Conservation (phyloP, 805 yeast genomes). For the Cyberlindnera lachancei region DNA sequence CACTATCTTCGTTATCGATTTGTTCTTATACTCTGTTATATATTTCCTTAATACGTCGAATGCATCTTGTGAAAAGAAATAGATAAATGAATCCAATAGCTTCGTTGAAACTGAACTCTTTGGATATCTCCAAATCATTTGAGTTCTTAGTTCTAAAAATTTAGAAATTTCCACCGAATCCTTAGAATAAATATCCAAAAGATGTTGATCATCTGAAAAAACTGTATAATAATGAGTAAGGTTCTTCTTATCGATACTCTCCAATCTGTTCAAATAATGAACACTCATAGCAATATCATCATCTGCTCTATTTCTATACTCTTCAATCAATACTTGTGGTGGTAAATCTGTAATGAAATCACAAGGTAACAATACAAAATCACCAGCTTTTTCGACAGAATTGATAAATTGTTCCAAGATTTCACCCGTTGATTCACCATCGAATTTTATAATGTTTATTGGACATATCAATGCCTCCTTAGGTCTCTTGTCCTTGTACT, state of each 20-base stretch:
- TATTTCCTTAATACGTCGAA: conserved; percentile 39
- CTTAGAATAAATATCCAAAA: conserved; percentile 67
- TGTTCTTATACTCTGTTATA: conserved; percentile 22
- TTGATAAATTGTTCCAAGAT: conserved; percentile 44
- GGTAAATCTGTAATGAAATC: conserved; percentile 91
- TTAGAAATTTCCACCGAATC: conserved; percentile 66
- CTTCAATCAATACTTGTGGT: conserved; percentile 81
- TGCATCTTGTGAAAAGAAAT: conserved; percentile 50
- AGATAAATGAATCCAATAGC: conserved; percentile 66
- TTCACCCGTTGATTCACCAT: conserved; percentile 55
- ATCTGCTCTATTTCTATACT: conserved; percentile 65
- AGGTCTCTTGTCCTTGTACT: conserved; percentile 36
- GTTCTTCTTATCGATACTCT: conserved; percentile 70
- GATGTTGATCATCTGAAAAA: conserved; percentile 43
- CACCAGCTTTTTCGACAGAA: conserved; percentile 27
- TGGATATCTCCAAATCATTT: conserved; percentile 86
- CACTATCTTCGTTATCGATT: conserved; percentile 58
- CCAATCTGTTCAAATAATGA: conserved; percentile 68
- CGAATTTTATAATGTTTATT: conserved; percentile 36
- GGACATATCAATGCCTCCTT: conserved; percentile 25
- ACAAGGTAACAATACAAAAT: conserved; percentile 84
- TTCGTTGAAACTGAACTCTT: conserved; percentile 69
- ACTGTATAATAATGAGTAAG: conserved; percentile 63
- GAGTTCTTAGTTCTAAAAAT: conserved; percentile 70
- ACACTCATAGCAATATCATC: conserved; percentile 67